Evolutionary conservation across 345 rosid species (phyloP).

Genomic region (Clausena lansium): DNA sequence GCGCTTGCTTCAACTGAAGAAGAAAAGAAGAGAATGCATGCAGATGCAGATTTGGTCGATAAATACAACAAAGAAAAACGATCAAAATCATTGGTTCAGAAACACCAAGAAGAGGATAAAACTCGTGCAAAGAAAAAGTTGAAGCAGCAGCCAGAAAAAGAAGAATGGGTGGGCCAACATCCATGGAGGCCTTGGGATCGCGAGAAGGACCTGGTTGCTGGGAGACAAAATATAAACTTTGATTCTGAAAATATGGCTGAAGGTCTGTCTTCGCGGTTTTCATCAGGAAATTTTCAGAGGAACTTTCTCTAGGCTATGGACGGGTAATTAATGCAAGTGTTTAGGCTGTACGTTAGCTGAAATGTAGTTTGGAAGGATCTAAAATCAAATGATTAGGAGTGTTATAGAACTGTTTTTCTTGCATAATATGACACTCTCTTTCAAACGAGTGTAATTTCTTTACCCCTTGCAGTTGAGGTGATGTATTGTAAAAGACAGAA

Average conservation of each 20-base stretch:
- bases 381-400: not conserved
- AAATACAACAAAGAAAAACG: slow-evolving; percentile 82
- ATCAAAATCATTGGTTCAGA: slow-evolving; percentile 76
- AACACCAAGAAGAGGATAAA: slow-evolving; percentile 60
- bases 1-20: slow-evolving; percentile 80
- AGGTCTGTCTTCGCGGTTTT: slow-evolving; percentile 79
- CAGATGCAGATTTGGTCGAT: slow-evolving; percentile 84
- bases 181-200: slow-evolving; percentile 99
- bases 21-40: slow-evolving; percentile 38
- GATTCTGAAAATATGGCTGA: slow-evolving; percentile 65
- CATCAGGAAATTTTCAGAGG: slow-evolving; percentile 78
- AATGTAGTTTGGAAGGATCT: not conserved
- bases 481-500: not conserved
- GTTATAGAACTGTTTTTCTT: not conserved
- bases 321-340: not conserved
- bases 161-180: slow-evolving; percentile 85
- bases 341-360: not conserved
- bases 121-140: slow-evolving; percentile 56
- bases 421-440: not conserved
- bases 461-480: not conserved
- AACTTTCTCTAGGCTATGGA: slow-evolving; percentile 51
- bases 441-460: not conserved
- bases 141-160: slow-evolving; percentile 46
- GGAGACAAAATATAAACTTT: slow-evolving; percentile 64
- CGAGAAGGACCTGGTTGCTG: slow-evolving; percentile 77